Evolutionary conservation across 306 rosid species (phyloP).

Genomic region (Dryas drummondii): DNA sequence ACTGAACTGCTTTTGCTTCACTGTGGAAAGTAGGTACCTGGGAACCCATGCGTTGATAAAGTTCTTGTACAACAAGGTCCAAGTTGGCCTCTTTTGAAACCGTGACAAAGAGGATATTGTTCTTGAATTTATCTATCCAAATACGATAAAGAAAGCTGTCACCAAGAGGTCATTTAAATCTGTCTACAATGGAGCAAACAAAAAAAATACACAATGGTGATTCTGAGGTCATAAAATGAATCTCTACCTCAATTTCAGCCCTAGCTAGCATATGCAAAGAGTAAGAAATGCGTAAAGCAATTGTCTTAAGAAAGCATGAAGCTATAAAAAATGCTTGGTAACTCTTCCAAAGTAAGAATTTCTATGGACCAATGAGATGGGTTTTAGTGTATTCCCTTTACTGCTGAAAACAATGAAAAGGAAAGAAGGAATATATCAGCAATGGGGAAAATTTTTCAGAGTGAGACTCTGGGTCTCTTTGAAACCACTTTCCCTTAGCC

Average conservation of each 20-base stretch:
- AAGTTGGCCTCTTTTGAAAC: conserved; percentile 40
- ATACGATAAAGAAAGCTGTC: conserved; percentile 7
- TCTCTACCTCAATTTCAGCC: background rate
- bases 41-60: conserved; percentile 30
- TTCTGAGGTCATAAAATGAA: background rate
- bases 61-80: conserved; percentile 29
- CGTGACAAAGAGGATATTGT: conserved; percentile 47
- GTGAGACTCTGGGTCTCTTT: too few relatives aligned
- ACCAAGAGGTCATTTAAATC: background rate
- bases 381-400: too few relatives aligned
- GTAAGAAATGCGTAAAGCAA: background rate
- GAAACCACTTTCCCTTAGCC: too few relatives aligned
- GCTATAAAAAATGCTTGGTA: background rate
- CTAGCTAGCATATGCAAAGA: background rate
- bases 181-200: background rate
- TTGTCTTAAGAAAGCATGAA: background rate
- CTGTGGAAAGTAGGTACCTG: conserved; percentile 27
- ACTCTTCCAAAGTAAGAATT: background rate
- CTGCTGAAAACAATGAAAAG: background rate
- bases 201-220: background rate
- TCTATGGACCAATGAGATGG: background rate
- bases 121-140: conserved; percentile 43
- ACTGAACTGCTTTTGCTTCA: conserved; percentile 28
- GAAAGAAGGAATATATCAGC: background rate
- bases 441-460: background rate